Percentiles rank a stretch among this genome's conserved stretches.
Conservation (phyloP, 768 basidiomycete genomes). For the Phaffia tasmanica region DNA sequence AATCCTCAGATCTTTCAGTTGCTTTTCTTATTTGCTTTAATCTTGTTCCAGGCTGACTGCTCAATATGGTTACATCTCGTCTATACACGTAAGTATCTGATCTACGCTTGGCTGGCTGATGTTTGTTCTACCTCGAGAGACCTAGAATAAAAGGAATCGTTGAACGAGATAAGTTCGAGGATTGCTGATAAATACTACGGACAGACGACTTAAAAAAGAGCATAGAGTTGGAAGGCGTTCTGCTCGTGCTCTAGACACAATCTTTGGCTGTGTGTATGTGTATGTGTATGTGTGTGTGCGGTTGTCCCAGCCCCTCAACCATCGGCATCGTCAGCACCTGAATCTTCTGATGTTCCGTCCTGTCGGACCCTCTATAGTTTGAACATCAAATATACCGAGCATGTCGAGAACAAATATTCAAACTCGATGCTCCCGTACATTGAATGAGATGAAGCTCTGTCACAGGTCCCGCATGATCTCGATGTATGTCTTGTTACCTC, state of each 20-base stretch:
- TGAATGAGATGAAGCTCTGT: too few relatives aligned
- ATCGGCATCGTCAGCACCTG: too few relatives aligned
- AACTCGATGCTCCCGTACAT: too few relatives aligned
- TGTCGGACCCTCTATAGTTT: too few relatives aligned
- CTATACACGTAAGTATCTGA: neutral
- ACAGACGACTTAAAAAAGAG: neutral
- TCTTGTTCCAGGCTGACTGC: neutral
- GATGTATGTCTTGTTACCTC: too few relatives aligned
- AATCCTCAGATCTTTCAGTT: neutral
- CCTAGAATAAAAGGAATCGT: neutral
- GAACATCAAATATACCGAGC: too few relatives aligned
- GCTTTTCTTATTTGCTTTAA: neutral
- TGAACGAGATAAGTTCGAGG: neutral
- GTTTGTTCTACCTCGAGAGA: neutral
- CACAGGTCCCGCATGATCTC: too few relatives aligned
- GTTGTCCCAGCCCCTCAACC: neutral
- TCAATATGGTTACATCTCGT: neutral
- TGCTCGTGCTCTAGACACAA: neutral
- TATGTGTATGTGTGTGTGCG: neutral
- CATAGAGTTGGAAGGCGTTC: constrained; percentile 1
- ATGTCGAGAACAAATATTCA: too few relatives aligned
- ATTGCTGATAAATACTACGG: neutral
- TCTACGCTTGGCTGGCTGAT: constrained; percentile 1
- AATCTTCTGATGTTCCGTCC: too few relatives aligned
- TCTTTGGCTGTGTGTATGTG: neutral